These are phyloP conservation scores for Novymonas esmeraldas DNA, from an alignment of 208 protist genomes.

Conservation along the genomic window DNA sequence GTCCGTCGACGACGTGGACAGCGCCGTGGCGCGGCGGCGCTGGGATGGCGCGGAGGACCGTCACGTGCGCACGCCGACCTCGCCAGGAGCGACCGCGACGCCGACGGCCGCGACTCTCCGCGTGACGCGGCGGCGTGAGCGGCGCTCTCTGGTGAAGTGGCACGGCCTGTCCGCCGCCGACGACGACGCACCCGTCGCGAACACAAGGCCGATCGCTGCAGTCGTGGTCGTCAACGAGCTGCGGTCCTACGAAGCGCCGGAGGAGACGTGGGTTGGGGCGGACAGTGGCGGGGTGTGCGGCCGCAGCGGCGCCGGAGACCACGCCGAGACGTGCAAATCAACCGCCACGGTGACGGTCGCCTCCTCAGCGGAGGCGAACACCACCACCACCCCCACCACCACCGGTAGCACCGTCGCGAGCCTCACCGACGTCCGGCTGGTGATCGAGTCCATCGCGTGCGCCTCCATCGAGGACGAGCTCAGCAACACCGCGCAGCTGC, in stretches of 20 bases:
- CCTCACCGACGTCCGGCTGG: slow-evolving; percentile 1
- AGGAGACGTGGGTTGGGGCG: neutral
- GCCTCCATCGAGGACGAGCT: slow-evolving; percentile 31
- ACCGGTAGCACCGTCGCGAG: neutral
- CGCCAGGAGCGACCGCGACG: neutral
- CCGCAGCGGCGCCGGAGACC: neutral
- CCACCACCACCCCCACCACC: neutral
- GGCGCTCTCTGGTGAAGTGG: slow-evolving; percentile 26
- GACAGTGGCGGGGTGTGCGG: slow-evolving; percentile 4
- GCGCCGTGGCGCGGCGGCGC: no score
- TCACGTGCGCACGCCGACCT: neutral
- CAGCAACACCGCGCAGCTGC: slow-evolving; percentile 15
- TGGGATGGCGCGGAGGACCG: neutral
- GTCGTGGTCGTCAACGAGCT: no score
- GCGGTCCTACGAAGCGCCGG: no score
- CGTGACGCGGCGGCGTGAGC: neutral
- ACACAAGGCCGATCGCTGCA: neutral
- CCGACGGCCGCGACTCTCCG: neutral
- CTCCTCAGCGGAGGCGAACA: slow-evolving; percentile 1
- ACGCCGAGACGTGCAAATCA: neutral
- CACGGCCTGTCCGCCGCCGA: slow-evolving; percentile 2
- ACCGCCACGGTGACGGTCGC: neutral
- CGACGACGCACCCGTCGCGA: neutral
- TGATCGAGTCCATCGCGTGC: slow-evolving; percentile 14
- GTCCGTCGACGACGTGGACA: slow-evolving; percentile 6